Evolutionary conservation across 2,329 filamentous ascomycete genomes (phyloP), one percentile per base, ranked within the genome.

Genomic region (Zalaria obscura): DNA sequence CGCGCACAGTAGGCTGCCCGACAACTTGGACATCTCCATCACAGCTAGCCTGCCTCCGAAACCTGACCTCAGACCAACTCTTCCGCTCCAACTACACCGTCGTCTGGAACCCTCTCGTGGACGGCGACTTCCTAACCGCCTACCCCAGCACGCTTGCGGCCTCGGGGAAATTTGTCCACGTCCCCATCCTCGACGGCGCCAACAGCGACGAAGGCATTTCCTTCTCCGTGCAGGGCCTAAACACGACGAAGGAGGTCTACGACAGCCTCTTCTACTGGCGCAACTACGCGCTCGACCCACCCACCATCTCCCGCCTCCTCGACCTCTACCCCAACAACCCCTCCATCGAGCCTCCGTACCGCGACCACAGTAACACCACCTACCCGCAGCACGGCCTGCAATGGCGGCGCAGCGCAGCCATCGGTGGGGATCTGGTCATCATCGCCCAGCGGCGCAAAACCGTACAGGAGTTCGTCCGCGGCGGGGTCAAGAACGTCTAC

Each of bases 311-410:
- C 8, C 58, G 52, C 28, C 55, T 72, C 0, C 56, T 72, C 5
- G 59, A 65, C 18, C 56, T 71, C 1, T 72, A 72, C 43, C 68
- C 69, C 0, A 61, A 71, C 44, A 60, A 69, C 36, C 69, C 70
- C 1, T 62, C 66, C 27, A 48, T 64, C 5, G 60, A 68, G 39
- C 60, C 66, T 28, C 70, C 70, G 0, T 63, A 62, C 45, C 55
- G 60, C 31, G 41, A 47, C 4, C 40, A 41, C 10, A 44, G 40
- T 18, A 48, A 50, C 36, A 43, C 50, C 3, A 54, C 54, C 5
- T 55, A 55, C 31, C 50, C 54, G 26, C 25, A 37, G 8, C 55
- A 60, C 11, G 67, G 65, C 1, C 44, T 59, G 9, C 61, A 66
- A 47, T 70, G 66, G 59, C 33, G 42, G 28, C 59, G 67, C 5